Evolutionary conservation across 305 asterid genomes (phyloP).

Genomic region (Solanum aculeatissimum): DNA sequence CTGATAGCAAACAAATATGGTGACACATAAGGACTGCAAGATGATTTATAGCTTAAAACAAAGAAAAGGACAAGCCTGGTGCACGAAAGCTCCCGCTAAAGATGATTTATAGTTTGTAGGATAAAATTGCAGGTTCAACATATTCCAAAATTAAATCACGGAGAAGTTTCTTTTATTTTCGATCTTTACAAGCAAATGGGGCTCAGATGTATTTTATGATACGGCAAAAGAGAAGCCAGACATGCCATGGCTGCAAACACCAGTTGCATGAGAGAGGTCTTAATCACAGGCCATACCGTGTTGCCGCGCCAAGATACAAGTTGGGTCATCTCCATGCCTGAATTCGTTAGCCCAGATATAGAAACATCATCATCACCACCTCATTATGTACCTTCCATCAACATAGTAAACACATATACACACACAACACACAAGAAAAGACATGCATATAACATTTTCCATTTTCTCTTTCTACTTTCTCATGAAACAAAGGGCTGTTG

Average conservation of each 20-base stretch:
- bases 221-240: neutral
- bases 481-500: neutral
- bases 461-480: neutral
- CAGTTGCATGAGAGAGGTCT: neutral
- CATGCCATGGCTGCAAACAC: slow-evolving; percentile 1
- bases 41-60: neutral
- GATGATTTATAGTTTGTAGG: neutral
- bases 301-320: neutral
- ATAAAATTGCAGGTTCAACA: neutral
- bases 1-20: neutral
- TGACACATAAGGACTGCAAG: neutral
- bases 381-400: neutral
- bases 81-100: neutral
- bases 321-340: neutral
- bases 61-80: no score
- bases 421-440: neutral
- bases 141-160: neutral
- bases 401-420: neutral
- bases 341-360: neutral
- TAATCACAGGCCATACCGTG: neutral
- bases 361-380: neutral
- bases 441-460: neutral
- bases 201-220: neutral
- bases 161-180: neutral
- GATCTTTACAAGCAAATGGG: neutral